Base-by-base conservation (phyloP, 768 basidiomycete species). In the Serendipita sp. region DNA sequence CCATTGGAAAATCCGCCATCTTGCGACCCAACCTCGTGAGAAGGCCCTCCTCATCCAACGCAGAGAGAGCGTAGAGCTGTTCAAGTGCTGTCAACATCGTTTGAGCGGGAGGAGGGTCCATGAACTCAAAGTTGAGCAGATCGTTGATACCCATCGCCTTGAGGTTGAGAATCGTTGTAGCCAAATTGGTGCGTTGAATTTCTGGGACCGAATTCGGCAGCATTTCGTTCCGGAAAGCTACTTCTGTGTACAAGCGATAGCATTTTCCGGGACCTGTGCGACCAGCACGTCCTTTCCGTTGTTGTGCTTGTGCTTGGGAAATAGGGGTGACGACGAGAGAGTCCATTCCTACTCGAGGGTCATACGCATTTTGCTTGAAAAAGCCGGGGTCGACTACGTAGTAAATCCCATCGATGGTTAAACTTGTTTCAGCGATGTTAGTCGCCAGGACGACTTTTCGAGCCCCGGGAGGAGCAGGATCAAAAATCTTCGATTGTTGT, bases 131-230 rank as follows among this genome's bases (percentile, higher is more conserved):
- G 74, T 90, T 91, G 63, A 98, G 83, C 2, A 98, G 75, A 71
- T 99, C 96, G 69, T 98, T 98, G 76, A 98, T 83, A 38, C 95
- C 96, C 96, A 99, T 98, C 2, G 96, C 96, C 72, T 98, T 98
- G 62, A 98, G 78, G 75, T 94, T 89, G 16, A 98, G 74, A 70
- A 99, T 97, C 0, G 95, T 98, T 63, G 83, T 79, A 3, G 95
- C 82, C 65, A 99, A 75, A 73, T 99, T 97, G 60, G 89, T 89
- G 31, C 96, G 83, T 72, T 97, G 95, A 66, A 99, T 98, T 73
- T 99, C 96, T 3, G 96, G 96, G 64, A 98, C 93, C 2, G 93
- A 90, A 66, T 86, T 96, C 17, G 95, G 94, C 61, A 97, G 75
- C 96, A 99, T 99, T 74, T 98, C 96, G 73, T 98, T 98, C 26